Evolutionary conservation across 495 filamentous ascomycete species (phyloP), one percentile per base, ranked within the genome.

Genomic region (Umbilicaria muhlenbergii): DNA sequence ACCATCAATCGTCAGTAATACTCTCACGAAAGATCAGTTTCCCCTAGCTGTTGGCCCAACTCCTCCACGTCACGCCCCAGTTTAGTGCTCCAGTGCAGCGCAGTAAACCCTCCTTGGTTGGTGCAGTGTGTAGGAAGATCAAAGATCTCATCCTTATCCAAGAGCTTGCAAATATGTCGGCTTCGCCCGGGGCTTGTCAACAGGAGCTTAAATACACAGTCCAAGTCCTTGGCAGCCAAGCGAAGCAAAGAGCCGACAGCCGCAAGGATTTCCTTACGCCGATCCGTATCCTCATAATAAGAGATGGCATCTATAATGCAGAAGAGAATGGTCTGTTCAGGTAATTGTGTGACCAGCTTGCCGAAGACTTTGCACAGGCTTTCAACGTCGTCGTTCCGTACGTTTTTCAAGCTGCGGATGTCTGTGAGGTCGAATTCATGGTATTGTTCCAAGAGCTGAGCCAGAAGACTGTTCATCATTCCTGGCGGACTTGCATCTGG

Each of bases 401-500:
- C 15, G 13, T 44, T 1, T 6, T 31, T 13, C 19, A 44, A 19
- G 2, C n/a, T 32, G 13, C 16, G 42, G 6, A 44, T 11, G 0
- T 18, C 31, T 32, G 24, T 14, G 21, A 44, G 32, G 12, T 44
- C 42, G 11, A 44, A 44, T 17, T 37, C 42, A 16, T 14, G 14
- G 10, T 37, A 37, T 6, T 18, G 14, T 13, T 36, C 33, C 2
- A 43, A 16, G 32, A 43, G 41, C 19, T 43, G 41, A 3, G 10
- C 33, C n/a, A 43, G 16, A 15, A 43, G 32, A 11, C 35, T 43
- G 32, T 21, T 43, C 33, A 43, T 13, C 41, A 43, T 43, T 6
- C 41, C 41, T 4, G 41, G 15, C 11, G 41, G 41, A 28, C 24
- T 15, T 15, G 41, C 41, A 2, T 43, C 41, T 10, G 15, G n/a